Base-by-base conservation (phyloP, 352 stramenopile genomes). In the Blastocystis sp. region DNA sequence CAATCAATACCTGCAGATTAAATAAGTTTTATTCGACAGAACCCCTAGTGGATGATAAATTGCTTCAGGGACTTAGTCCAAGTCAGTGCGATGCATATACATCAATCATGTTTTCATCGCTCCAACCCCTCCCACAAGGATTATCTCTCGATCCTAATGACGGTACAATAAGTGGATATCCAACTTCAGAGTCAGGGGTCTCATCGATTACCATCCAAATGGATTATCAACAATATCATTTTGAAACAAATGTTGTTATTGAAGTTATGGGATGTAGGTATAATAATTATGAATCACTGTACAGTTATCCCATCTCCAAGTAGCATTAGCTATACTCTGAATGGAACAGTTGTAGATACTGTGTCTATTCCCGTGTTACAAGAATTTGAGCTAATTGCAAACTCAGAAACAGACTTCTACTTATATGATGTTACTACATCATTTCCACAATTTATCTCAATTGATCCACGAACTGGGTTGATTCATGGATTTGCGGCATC, bases 321-420 rank as follows among this genome's bases (percentile, higher is more conserved):
- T 11, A 3, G 19, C 7, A 84, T 84, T 27, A 40, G 30, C 9
- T 84, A 69, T 35, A 66, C 59, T 22, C 48, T 40, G n/a, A 84
- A 84, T 44, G 54, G 53, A 13, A 84, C 73, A 42, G n/a, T 68
- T 27, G 54, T 84, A n/a, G 30, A 17, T 30, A n/a, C 48, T 17
- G 19, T 84, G n/a, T 27, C 19, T 37, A 5, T 68, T n/a, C 51
- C 51, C 9, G 54, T 66, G 24, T 35, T 84, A 27, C 24, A 35
- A 13, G 22, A 35, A 22, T n/a, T 84, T 42, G 6, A 30, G 17
- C n/a, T 84, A 0, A 42, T 84, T 42, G 44, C 73, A 22, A 27
- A n/a, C 7, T 66, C 73, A 13, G 22, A 84, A 7, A 68, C 73
- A 6, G 73, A 84, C 53, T 84, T 69, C 56, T 68, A 84, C 56